Evolutionary conservation across 1,284 basidiomycete species (phyloP).

Genomic region (Ganoderma multipileum): DNA sequence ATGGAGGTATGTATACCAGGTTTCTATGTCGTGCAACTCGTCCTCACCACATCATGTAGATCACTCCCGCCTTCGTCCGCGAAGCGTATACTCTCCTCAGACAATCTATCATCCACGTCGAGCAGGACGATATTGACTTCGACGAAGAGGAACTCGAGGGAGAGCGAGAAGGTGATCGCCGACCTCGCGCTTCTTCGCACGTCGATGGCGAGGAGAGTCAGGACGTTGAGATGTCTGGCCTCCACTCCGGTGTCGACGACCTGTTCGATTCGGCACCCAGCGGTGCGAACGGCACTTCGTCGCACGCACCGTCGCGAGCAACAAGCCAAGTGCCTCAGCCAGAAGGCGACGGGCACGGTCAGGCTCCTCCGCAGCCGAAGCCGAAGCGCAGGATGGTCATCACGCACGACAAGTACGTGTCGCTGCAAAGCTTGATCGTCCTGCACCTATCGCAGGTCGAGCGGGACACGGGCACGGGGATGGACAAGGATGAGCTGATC

Average conservation of each 20-base stretch:
- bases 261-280: slow-evolving; percentile 49
- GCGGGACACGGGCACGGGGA: slow-evolving; percentile 75
- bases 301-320: slow-evolving; percentile 43
- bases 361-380: slow-evolving; percentile 36
- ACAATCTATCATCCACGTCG: slow-evolving; percentile 99
- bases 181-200: slow-evolving; percentile 34
- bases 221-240: slow-evolving; percentile 71
- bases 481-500: slow-evolving; percentile 90
- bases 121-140: slow-evolving; percentile 98
- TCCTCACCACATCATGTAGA: slow-evolving; percentile 51
- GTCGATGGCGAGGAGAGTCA: slow-evolving; percentile 54
- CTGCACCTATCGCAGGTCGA: slow-evolving; percentile 85
- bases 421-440: slow-evolving; percentile 89
- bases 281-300: slow-evolving; percentile 38
- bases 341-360: slow-evolving; percentile 17
- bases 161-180: slow-evolving; percentile 50
- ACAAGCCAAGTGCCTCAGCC: slow-evolving; percentile 39
- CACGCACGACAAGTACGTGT: slow-evolving; percentile 94
- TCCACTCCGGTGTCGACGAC: slow-evolving; percentile 64
- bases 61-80: slow-evolving; percentile 91
- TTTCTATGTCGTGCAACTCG: not conserved
- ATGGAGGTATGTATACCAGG: slow-evolving; percentile 65
- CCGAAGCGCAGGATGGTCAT: slow-evolving; percentile 87
- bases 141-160: slow-evolving; percentile 89
- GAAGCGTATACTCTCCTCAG: slow-evolving; percentile 94